Base-by-base conservation (phyloP, 306 rosid genomes). In the Quercus engelmannii region DNA sequence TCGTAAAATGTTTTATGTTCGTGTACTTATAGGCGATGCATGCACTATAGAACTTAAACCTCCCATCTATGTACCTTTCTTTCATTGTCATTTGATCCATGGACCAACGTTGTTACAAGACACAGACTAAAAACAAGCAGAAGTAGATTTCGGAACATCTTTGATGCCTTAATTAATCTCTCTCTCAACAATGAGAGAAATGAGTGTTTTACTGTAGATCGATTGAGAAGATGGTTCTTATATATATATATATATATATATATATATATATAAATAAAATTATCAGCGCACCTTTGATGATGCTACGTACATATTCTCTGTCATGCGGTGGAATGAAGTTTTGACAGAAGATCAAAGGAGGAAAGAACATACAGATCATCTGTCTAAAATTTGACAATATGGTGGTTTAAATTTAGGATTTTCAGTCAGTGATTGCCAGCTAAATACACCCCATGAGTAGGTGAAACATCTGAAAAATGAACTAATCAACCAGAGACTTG, bases 381-480 rank as follows among this genome's bases (percentile, higher is more conserved):
- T 65, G 58, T 21, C 33, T 11, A 15, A 23, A 82, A 79, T 38
- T 46, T 74, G 69, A 86, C 91, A 59, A 54, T 79, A 85, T 75
- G 75, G 88, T 71, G 92, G 89, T 92, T 88, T 85, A 76, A 78
- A 85, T 67, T 81, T 85, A 83, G 94, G 94, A 90, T 90, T 90
- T 71, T 35, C 14, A 28, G 2, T 38, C 9, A 7, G 43, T 30
- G 54, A 80, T 38, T 5, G 43, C 71, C 52, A 30, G 72, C 67
- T 67, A 26, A 46, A 35, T 63, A 63, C 43, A 71, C 46, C 30
- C 52, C 19, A 58, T 43, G 68, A 38, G 5, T 21, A 25, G 10
- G 43, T 38, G 43, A 38, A 38, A 38, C 43, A 6, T 6, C 2
- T 6, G 9, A 38, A 38, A 61, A 72, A 57, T 15, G 5, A 13